These are phyloP conservation scores for Ogataea nakhonphanomensis DNA, from an alignment of 805 yeast genomes.

Conservation along the genomic window DNA sequence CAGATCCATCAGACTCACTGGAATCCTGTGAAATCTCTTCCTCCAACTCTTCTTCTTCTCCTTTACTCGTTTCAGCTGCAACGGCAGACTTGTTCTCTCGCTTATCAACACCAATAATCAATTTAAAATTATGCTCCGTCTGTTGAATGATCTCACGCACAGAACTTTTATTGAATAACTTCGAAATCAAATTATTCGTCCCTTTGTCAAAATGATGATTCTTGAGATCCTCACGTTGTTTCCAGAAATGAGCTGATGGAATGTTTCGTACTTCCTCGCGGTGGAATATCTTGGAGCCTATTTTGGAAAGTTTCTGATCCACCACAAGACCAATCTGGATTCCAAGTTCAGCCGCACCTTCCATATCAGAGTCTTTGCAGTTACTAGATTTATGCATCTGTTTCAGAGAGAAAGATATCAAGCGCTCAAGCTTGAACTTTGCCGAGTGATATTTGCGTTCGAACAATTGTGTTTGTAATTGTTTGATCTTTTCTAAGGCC, in stretches of 20 bases:
- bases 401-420: constrained; percentile 30
- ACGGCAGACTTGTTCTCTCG: constrained; percentile 19
- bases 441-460: constrained; percentile 49
- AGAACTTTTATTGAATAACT: constrained; percentile 42
- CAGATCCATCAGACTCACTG: constrained; percentile 23
- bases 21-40: constrained; percentile 14
- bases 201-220: constrained; percentile 39
- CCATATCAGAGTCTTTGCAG: constrained; percentile 4
- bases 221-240: constrained; percentile 30
- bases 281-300: constrained; percentile 23
- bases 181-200: constrained; percentile 46
- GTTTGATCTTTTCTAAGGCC: constrained; percentile 43
- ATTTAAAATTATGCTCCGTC: constrained; percentile 25
- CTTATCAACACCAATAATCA: constrained; percentile 28
- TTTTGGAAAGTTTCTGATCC: constrained; percentile 22
- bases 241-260: constrained; percentile 32
- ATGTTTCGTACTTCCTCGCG: constrained; percentile 11
- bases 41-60: constrained; percentile 10
- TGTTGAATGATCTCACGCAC: constrained; percentile 32
- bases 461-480: constrained; percentile 43
- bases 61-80: no score
- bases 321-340: constrained; percentile 19
- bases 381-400: constrained; percentile 15
- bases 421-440: constrained; percentile 38
- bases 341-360: constrained; percentile 9